Evolutionary conservation across 441 rosid genomes (phyloP), one percentile per base, ranked within the genome.

Genomic region (Euphorbia celastroides): DNA sequence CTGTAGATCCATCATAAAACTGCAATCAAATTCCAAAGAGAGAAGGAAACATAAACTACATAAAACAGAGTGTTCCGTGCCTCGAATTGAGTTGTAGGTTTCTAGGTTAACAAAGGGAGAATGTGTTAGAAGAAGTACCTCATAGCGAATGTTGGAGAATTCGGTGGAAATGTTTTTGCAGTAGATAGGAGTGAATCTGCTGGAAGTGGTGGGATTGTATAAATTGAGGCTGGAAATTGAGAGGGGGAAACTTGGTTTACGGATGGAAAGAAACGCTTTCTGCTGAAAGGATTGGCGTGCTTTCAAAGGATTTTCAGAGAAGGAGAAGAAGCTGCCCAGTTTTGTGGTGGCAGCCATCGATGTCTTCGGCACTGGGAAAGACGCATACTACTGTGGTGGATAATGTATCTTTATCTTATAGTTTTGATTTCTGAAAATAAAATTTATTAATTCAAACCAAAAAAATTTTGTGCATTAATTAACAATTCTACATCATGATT

Each of bases 1-100:
- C 98, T 23, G 84, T 74, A 61, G 90, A 77, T 59, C 83, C 81
- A 74, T 90, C 97, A 16, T 77, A 74, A 78, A 93, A 93, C 97
- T 90, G 87, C 83, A 83, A 63, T 28, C 50, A 13, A 17, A 52
- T 19, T 1, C 3, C 2, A 4, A 20, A 5, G 5, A 3, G 8
- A 48, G 8, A 9, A 0, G 50, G n/a, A 3, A 17, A 17, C 5
- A 17, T 16, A 46, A 42, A 10, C 16, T 11, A 42, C 12, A n/a
- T 42, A 42, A 13, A 46, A 46, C 51, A 46, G 17, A 3, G 20
- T 46, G 51, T 46, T 46, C 51, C 1, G 10, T 42, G 11, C 48
- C 48, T 11, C 48, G 14, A 42, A 2, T 42, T 14, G 14, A 42
- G 14, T 4, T 42, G 9, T 12, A 42, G 14, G 14, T 42, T 42